Evolutionary conservation across 352 stramenopile genomes (phyloP).

Genomic region (Albugo candida): DNA sequence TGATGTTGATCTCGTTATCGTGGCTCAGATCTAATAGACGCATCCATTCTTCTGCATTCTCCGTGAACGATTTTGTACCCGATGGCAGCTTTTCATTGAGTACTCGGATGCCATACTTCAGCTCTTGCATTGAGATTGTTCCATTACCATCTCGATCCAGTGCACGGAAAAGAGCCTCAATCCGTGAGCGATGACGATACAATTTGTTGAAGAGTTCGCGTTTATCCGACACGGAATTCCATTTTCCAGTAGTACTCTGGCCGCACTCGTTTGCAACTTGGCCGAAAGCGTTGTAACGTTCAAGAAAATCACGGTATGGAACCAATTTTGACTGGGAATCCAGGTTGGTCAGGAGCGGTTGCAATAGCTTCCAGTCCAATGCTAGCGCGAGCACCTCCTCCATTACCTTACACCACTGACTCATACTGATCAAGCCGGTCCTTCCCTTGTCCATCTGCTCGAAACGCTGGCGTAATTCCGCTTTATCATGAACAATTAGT

Average conservation of each 20-base stretch:
- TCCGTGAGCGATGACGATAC: conserved; percentile 56
- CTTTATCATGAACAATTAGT: conserved; percentile 55
- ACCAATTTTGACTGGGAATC: conserved; percentile 36
- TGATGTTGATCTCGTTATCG: conserved; percentile 80
- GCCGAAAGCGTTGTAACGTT: conserved; percentile 52
- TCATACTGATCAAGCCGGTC: conserved; percentile 22
- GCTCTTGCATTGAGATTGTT: conserved; percentile 63
- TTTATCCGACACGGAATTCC: conserved; percentile 9
- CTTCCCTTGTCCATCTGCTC: conserved; percentile 22
- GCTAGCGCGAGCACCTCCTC: conserved; percentile 60
- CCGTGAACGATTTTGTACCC: conserved; percentile 44
- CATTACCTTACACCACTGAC: conserved; percentile 42
- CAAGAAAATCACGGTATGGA: conserved; percentile 47
- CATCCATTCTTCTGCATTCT: conserved; percentile 59
- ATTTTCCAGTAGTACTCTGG: background rate
- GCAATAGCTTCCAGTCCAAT: conserved; percentile 56
- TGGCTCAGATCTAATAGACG: conserved; percentile 71
- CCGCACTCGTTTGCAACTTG: conserved; percentile 5
- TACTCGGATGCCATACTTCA: conserved; percentile 60
- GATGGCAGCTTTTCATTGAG: conserved; percentile 57
- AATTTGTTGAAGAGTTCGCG: conserved; percentile 61
- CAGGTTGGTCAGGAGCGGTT: conserved; percentile 50
- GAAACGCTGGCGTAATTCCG: conserved; percentile 44
- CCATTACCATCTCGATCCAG: conserved; percentile 65
- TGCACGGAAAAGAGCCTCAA: conserved; percentile 69